Evolutionary conservation across 139 green algal genomes (phyloP), one percentile per base, ranked within the genome.

Genomic region (Deuterostichococcus epilithicus): DNA sequence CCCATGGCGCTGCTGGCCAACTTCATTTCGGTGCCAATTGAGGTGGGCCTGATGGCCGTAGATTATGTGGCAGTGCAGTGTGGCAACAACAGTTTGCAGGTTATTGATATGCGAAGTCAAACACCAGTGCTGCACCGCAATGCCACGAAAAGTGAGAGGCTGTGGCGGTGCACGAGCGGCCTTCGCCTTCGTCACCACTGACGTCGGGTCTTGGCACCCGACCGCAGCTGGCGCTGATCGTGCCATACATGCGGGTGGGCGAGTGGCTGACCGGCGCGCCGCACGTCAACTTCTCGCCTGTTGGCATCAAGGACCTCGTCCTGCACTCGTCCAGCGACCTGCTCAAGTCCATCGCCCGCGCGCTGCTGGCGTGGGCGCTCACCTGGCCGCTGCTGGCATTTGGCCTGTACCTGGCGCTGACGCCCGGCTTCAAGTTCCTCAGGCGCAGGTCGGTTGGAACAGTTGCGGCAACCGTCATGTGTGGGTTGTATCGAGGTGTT

Each of bases 161-260:
- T n/a, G n/a, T 60, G 45, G 18, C 18, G 45, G 15, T 26, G 45
- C 45, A 60, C 45, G 18, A 60, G 45, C 13, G 45, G 18, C 45
- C 13, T 60, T 60, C 15, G 13, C 45, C 15, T 26, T 60, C 15
- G 15, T 26, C 59, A 67, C 10, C 26, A 32, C 6, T n/a, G 13
- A 67, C 5, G 13, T 67, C 59, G 59, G n/a, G n/a, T n/a, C 59
- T 67, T n/a, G 4, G 59, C 59, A 67, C 4, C 59, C 23, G 5
- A 67, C 63, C 63, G 45, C 68, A 80, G 75, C 39, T 80, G 1
- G 68, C 68, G 1, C 68, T 69, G 70, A 81, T 81, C 18, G 18
- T 81, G n/a, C 76, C 76, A 1, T 81, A 69, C 70, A 81, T 81
- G 69, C 45, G 76, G 38, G 26, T 81, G 42, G 76, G 76, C 34